Conservation (phyloP, 2,329 filamentous ascomycete species). For the Waltergamsia citrina region DNA sequence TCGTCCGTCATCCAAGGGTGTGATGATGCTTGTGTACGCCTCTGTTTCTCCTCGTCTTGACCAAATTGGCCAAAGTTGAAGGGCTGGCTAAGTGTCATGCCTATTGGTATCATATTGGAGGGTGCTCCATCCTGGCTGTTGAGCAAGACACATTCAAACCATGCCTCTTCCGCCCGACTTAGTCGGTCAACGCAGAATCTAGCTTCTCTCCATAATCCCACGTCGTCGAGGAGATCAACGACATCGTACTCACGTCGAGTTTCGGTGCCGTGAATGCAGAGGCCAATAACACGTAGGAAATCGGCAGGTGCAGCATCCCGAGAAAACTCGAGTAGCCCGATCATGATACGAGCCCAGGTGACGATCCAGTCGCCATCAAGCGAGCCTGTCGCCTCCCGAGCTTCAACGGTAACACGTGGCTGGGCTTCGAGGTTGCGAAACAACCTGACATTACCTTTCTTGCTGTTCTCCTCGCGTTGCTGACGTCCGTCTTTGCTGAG, state of each 20-base stretch:
- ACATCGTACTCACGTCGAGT: conserved; percentile 18
- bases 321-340: conserved; percentile 17
- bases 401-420: conserved; percentile 20
- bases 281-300: conserved; percentile 14
- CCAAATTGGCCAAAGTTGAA: no score
- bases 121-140: no score
- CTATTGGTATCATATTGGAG: no score
- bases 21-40: no score
- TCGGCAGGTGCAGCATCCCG: conserved; percentile 17
- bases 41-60: no score
- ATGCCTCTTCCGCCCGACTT: conserved; percentile 11
- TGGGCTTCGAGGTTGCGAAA: no score
- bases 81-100: no score
- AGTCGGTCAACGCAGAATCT: conserved; percentile 14
- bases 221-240: conserved; percentile 22
- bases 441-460: not conserved
- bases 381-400: conserved; percentile 23
- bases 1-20: no score
- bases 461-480: not conserved
- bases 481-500: not conserved
- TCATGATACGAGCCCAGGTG: conserved; percentile 22
- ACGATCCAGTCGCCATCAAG: conserved; percentile 22
- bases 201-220: conserved; percentile 20
- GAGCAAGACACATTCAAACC: conserved; percentile 15
- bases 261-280: conserved; percentile 8